These are phyloP conservation scores for Recurvomyces mirabilis DNA, from an alignment of 495 filamentous ascomycete genomes.

Conservation along the genomic window DNA sequence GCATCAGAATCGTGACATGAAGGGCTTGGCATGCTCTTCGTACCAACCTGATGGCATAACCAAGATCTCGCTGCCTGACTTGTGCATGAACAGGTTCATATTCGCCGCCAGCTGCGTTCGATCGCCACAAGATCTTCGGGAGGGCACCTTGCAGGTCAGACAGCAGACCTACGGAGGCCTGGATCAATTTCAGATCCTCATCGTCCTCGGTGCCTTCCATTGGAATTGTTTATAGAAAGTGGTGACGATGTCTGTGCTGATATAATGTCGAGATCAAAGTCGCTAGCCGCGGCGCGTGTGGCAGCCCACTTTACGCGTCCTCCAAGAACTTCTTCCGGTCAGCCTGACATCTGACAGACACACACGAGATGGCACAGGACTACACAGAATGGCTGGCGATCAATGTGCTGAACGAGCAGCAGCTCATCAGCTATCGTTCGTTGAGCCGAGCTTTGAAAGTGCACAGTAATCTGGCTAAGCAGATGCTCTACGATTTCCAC, in stretches of 20 bases:
- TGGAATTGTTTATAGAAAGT: neutral
- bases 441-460: constrained; percentile 69
- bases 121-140: constrained; percentile 22
- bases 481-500: constrained; percentile 92
- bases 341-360: constrained; percentile 11
- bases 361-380: constrained; percentile 49
- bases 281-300: no score
- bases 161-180: constrained; percentile 23
- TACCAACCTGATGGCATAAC: constrained; percentile 25
- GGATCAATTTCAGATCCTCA: constrained; percentile 27
- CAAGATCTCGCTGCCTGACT: constrained; percentile 23
- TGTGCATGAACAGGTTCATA: constrained; percentile 14
- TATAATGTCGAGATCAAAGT: no score
- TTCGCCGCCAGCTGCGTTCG: neutral
- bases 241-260: no score
- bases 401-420: constrained; percentile 64
- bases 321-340: neutral
- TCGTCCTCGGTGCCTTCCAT: constrained; percentile 24
- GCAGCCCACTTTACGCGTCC: constrained; percentile 10
- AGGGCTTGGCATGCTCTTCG: no score
- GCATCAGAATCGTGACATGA: no score
- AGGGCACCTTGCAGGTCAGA: constrained; percentile 23
- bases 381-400: constrained; percentile 63
- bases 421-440: constrained; percentile 72
- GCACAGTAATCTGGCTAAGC: constrained; percentile 72